A percentile compares a stretch with the other conserved stretches of the same genome.
Conservation (phyloP, 176 grass and related monocot species). For the Avena atlantica region DNA sequence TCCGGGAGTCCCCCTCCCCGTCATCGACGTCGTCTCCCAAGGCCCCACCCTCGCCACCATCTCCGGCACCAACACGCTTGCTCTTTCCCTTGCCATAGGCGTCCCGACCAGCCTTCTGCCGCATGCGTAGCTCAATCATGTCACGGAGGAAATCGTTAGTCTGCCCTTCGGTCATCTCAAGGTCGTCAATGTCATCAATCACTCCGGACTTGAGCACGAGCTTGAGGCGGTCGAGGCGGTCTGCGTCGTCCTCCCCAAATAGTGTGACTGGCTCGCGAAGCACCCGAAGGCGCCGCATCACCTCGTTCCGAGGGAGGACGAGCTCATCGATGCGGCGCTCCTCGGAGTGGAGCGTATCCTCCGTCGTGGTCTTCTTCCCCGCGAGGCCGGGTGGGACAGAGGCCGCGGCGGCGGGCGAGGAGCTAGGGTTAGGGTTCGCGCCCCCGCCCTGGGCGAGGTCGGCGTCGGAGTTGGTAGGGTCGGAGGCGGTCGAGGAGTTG, state of each 20-base stretch:
- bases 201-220: conserved; percentile 70
- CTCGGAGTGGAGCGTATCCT: conserved; percentile 51
- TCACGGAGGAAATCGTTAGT: conserved; percentile 93
- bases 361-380: conserved; percentile 50
- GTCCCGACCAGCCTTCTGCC: conserved; percentile 64
- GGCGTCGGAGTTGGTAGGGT: conserved; percentile 39
- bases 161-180: conserved; percentile 88
- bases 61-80: conserved; percentile 48
- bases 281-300: conserved; percentile 78
- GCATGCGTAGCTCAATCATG: conserved; percentile 80
- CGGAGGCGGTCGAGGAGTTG: conserved; percentile 19
- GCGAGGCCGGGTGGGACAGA: conserved; percentile 56
- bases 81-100: conserved; percentile 61
- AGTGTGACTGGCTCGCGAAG: conserved; percentile 80
- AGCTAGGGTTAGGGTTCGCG: conserved; percentile 51
- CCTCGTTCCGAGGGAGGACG: conserved; percentile 72
- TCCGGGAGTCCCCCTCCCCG: conserved; percentile 40
- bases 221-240: conserved; percentile 70
- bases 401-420: conserved; percentile 26
- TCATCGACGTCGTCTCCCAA: conserved; percentile 39
- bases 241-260: conserved; percentile 85
- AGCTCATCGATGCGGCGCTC: conserved; percentile 59
- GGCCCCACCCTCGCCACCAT: conserved; percentile 38
- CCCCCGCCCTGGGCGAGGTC: conserved; percentile 10
- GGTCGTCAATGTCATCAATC: conserved; percentile 76